These are phyloP conservation scores for Colletotrichum cereale DNA, from an alignment of 2,329 filamentous ascomycete species.

Conservation along the genomic window DNA sequence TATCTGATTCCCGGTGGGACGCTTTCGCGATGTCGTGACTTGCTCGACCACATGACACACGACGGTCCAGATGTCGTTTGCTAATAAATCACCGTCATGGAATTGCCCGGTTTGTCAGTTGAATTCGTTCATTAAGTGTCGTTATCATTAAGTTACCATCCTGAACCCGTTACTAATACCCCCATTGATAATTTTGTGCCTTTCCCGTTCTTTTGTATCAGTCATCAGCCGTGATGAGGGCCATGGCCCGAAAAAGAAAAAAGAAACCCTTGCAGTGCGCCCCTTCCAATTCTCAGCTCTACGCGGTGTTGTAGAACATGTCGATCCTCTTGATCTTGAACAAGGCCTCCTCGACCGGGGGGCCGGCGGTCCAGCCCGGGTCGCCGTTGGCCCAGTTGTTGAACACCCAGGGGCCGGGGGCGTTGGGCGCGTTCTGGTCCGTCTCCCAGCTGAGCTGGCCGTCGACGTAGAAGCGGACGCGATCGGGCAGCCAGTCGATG, in stretches of 20 bases:
- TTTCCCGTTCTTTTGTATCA: background rate
- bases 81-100: background rate
- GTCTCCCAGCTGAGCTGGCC: constrained; percentile 45
- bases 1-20: background rate
- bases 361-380: constrained; percentile 47
- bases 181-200: background rate
- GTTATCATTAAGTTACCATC: background rate
- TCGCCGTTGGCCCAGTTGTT: constrained; percentile 51
- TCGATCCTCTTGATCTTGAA: constrained; percentile 39
- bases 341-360: constrained; percentile 44
- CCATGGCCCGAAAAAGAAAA: background rate
- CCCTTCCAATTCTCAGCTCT: background rate
- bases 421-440: constrained; percentile 44
- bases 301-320: constrained; percentile 49
- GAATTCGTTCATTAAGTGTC: background rate
- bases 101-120: background rate
- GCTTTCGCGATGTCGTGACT: background rate
- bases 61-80: background rate
- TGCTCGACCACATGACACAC: background rate
- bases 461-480: constrained; percentile 46
- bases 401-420: constrained; percentile 47
- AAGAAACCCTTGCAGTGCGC: background rate
- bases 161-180: background rate
- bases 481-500: constrained; percentile 47
- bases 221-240: background rate